phyloP scores from a whole-genome alignment of 176 grass and related monocot genomes.

The Miscanthus lutarioriparius region DNA sequence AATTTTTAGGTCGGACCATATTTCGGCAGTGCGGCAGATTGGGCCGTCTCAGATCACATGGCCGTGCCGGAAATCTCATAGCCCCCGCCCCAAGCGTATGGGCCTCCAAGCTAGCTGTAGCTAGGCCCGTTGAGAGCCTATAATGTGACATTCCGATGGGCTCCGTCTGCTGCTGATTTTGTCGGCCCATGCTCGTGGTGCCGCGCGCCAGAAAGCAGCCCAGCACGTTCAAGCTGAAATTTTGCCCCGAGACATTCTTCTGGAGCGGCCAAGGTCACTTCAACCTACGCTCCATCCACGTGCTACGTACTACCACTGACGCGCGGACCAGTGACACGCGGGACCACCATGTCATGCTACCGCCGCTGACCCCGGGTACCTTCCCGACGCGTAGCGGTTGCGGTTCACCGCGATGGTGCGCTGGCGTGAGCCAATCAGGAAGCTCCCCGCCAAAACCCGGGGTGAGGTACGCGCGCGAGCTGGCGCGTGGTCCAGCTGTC shows the following conservation, averaged over 20 bases:
- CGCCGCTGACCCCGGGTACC: background rate
- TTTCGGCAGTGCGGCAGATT: background rate
- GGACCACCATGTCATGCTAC: background rate
- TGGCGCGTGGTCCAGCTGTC: background rate
- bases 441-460: slow-evolving; percentile 48
- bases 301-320: background rate
- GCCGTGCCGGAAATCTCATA: too few species aligned
- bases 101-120: background rate
- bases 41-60: background rate
- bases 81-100: background rate
- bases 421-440: slow-evolving; percentile 35
- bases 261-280: background rate
- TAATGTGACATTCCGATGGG: background rate
- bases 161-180: background rate
- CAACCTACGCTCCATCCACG: too few species aligned
- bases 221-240: background rate
- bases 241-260: background rate
- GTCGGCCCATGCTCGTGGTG: background rate
- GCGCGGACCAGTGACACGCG: fast-evolving
- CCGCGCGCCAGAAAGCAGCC: background rate
- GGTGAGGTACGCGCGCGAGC: slow-evolving; percentile 1
- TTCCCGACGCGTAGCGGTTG: too few species aligned
- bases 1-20: background rate
- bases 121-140: background rate
- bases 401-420: background rate